phyloP scores from a whole-genome alignment of 164 flowering plant genomes.

The Hamamelis virginiana region DNA sequence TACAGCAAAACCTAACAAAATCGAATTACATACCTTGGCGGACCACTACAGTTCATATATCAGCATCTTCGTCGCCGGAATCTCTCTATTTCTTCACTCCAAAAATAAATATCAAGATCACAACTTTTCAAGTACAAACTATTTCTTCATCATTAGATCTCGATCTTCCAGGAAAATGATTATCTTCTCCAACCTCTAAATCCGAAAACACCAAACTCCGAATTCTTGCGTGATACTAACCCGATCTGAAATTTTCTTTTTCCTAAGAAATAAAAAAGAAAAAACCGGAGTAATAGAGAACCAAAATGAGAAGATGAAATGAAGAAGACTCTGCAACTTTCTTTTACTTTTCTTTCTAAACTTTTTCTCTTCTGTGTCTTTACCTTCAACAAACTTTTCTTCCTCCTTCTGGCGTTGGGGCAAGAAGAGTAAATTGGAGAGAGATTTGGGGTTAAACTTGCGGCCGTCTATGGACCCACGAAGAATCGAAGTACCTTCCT shows the following conservation, averaged over 20 bases:
- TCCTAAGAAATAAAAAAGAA: background rate
- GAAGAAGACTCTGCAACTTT: background rate
- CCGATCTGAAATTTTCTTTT: too few relatives aligned
- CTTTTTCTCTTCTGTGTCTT: background rate
- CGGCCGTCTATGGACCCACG: constrained; percentile 19
- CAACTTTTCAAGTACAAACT: too few relatives aligned
- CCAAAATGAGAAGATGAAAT: too few relatives aligned
- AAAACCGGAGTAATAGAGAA: too few relatives aligned
- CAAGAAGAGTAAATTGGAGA: constrained; percentile 24
- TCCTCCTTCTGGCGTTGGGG: constrained; percentile 10
- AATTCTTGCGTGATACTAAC: background rate
- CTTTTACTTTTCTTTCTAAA: background rate
- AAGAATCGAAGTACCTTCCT: constrained; percentile 24
- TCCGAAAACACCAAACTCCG: too few relatives aligned
- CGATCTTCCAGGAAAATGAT: too few relatives aligned
- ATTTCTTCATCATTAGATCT: too few relatives aligned
- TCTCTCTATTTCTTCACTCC: too few relatives aligned
- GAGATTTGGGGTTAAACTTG: background rate
- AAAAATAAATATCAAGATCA: too few relatives aligned
- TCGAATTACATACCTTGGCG: background rate
- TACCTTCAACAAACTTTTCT: constrained; percentile 15
- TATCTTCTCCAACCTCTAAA: too few relatives aligned
- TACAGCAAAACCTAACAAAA: background rate
- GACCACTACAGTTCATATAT: too few relatives aligned
- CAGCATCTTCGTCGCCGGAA: too few relatives aligned